phyloP scores from a whole-genome alignment of 108 stramenopile genomes.

The Chaetoceros tenuissimus region DNA sequence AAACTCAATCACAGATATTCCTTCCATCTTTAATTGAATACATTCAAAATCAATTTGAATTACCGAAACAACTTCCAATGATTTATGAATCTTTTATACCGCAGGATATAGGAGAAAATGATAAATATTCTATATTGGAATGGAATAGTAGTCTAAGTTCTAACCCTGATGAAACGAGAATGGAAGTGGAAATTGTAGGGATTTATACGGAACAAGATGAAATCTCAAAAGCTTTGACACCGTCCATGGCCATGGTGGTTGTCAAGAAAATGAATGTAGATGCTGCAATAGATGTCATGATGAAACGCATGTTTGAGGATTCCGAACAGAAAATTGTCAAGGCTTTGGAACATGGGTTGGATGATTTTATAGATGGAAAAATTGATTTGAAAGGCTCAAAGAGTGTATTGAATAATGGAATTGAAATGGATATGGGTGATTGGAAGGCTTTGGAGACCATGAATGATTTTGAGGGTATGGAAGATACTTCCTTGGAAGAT shows the following conservation, averaged over 20 bases:
- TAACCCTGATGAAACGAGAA: slow-evolving; percentile 36
- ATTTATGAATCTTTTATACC: slow-evolving; percentile 37
- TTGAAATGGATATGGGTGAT: no score
- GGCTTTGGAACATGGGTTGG: slow-evolving; percentile 63
- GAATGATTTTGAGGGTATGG: not conserved
- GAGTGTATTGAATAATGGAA: no score
- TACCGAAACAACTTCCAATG: slow-evolving; percentile 68
- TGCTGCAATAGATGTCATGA: slow-evolving; percentile 18
- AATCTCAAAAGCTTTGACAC: slow-evolving; percentile 10
- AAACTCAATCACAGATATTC: slow-evolving; percentile 25
- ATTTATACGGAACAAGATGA: slow-evolving; percentile 41
- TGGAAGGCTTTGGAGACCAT: no score
- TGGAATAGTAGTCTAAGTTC: slow-evolving; percentile 68
- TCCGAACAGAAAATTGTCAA: slow-evolving; percentile 61
- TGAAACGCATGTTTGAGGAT: slow-evolving; percentile 53
- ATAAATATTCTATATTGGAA: slow-evolving; percentile 19
- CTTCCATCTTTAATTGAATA: slow-evolving; percentile 55
- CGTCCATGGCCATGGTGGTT: slow-evolving; percentile 75
- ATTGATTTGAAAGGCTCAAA: no score
- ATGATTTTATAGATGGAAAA: slow-evolving; percentile 60
- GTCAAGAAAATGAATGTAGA: slow-evolving; percentile 7
- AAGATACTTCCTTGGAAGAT: slow-evolving; percentile 2
- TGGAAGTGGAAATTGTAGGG: slow-evolving; percentile 71
- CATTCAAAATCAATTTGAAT: slow-evolving; percentile 45
- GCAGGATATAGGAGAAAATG: slow-evolving; percentile 6